Evolutionary conservation across 2,329 filamentous ascomycete genomes (phyloP), one percentile per base, ranked within the genome.

Genomic region (Thelonectria rubi): DNA sequence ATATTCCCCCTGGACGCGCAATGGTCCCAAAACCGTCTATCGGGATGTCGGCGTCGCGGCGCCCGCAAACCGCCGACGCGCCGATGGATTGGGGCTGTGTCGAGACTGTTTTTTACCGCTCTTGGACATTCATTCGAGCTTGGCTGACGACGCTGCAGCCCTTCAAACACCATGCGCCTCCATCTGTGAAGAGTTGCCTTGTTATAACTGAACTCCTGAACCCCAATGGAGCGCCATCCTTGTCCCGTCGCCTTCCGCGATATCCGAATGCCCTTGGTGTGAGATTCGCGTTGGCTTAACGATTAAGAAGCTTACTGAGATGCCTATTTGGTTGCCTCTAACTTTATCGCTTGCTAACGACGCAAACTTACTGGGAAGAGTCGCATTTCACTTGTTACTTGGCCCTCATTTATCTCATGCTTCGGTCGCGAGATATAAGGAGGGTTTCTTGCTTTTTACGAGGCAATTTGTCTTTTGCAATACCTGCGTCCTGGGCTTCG

Each of bases 61-160:
- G 3, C 32, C 32, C 18, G 18, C 42, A 47, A 54, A 26, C 52
- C 43, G 6, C 52, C 52, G 52, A 55, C 42, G 5, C 4, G 42
- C 52, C 52, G 52, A 55, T 45, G 26, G 26, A 14, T 32, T 20
- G 15, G 17, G 34, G 34, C 34, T 37, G 34, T 37, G 34, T 37
- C 15, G 34, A 37, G 3, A n/a, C n/a, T n/a, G 2, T n/a, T 30
- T 14, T 54, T 54, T 30, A 24, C 51, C 6, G 43, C 32, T 45
- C 17, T 24, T n/a, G 50, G n/a, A 9, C 43, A 32, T 24, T 34
- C 51, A 45, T 54, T 10, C 51, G 39, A 54, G 39, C 12, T 15
- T 37, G 3, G 30, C 10, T 21, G 17, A 43, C 40, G 18, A 43
- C 40, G 18, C 40, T 43, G 6, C 40, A 4, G 34, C 15, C 6